phyloP scores from a whole-genome alignment of 805 yeast species.

The Grigorovia transvaalensis region DNA sequence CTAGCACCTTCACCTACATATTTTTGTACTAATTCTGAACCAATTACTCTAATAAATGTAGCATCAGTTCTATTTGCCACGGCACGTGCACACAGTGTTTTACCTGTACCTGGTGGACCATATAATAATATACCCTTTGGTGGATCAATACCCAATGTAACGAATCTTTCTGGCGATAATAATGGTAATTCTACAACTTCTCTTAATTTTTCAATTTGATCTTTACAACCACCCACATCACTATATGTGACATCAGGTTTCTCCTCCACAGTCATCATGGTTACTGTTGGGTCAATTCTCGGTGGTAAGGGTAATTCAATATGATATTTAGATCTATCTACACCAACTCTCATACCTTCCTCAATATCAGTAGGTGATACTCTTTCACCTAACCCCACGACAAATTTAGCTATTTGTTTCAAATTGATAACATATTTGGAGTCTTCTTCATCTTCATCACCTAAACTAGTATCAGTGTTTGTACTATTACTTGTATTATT shows the following conservation, averaged over 20 bases:
- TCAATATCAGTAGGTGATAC: slow-evolving; percentile 98
- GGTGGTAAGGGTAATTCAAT: slow-evolving; percentile 97
- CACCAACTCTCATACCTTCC: slow-evolving; percentile 99
- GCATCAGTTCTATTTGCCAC: slow-evolving; percentile 98
- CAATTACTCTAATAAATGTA: slow-evolving; percentile 87
- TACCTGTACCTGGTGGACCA: slow-evolving; percentile 97
- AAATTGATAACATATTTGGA: slow-evolving; percentile 90
- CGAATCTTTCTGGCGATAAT: slow-evolving; percentile 90
- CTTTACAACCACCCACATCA: slow-evolving; percentile 95
- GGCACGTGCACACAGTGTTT: slow-evolving; percentile 85
- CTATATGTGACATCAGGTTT: slow-evolving; percentile 96
- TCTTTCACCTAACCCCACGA: slow-evolving; percentile 91
- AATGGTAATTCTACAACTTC: slow-evolving; percentile 94
- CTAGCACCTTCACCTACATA: slow-evolving; percentile 96
- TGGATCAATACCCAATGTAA: slow-evolving; percentile 88
- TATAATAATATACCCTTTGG: slow-evolving; percentile 92
- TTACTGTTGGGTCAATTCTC: slow-evolving; percentile 94
- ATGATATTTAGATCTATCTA: slow-evolving; percentile 92
- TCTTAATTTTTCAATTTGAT: slow-evolving; percentile 91
- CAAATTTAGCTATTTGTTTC: slow-evolving; percentile 96
- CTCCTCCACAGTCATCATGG: slow-evolving; percentile 98
- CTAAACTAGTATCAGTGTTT: neutral
- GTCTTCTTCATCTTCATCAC: slow-evolving; percentile 65
- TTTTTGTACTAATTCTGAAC: slow-evolving; percentile 91
- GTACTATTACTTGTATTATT: slow-evolving; percentile 5